Conservation (phyloP, 768 basidiomycete genomes). For the Boletus tomentosulus region DNA sequence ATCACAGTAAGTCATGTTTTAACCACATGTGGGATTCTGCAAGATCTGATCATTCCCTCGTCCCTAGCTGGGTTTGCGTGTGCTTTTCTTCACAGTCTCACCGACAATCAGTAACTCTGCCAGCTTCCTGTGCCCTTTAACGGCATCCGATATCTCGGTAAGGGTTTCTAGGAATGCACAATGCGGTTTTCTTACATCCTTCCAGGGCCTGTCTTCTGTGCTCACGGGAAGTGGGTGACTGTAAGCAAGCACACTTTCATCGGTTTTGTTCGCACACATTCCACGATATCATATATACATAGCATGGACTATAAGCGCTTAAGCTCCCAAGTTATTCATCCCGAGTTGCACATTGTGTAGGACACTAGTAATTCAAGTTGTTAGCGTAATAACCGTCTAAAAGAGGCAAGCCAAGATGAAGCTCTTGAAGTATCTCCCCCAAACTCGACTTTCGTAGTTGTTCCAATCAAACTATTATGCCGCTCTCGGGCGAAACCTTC, state of each 20-base stretch:
- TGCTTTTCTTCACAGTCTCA: constrained; percentile 62
- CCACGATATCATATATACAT: constrained; percentile 12
- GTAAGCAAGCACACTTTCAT: neutral
- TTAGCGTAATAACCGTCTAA: neutral
- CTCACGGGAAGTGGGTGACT: constrained; percentile 8
- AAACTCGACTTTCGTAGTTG: too few relatives aligned
- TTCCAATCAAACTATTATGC: constrained; percentile 26
- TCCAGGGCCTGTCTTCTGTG: constrained; percentile 17
- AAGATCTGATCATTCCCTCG: constrained; percentile 8
- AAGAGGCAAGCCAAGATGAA: neutral
- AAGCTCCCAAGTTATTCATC: neutral
- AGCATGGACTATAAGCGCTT: constrained; percentile 15
- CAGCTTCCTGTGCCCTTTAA: constrained; percentile 62
- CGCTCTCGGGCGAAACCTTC: constrained; percentile 60
- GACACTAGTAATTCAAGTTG: neutral
- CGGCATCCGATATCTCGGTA: constrained; percentile 27
- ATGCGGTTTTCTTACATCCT: constrained; percentile 10
- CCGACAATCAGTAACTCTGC: constrained; percentile 61
- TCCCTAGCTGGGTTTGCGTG: constrained; percentile 55
- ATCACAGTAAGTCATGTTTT: constrained; percentile 44
- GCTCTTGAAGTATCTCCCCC: too few relatives aligned
- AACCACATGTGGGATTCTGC: neutral
- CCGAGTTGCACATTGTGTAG: neutral
- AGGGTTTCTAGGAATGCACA: neutral
- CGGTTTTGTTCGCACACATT: constrained; percentile 5